Conservation (phyloP, 768 basidiomycete species). For the Hygrocybe coccinea region DNA sequence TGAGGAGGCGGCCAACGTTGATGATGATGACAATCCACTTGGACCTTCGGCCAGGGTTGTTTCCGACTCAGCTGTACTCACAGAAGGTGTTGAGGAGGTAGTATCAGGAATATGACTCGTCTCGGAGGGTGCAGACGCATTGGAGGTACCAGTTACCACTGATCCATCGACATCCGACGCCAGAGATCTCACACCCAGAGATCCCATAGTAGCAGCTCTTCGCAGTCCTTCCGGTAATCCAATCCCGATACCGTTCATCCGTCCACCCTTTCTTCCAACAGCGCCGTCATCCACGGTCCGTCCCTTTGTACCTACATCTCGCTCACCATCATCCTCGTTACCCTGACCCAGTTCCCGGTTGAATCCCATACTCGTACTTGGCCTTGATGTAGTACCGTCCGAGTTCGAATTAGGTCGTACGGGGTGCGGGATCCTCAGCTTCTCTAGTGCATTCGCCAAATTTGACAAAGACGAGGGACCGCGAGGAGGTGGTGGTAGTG, state of each 20-base stretch:
- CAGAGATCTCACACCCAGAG: not conserved
- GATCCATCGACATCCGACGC: not conserved
- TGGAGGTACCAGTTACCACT: not conserved
- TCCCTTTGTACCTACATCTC: constrained; percentile 18
- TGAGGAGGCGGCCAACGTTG: not conserved
- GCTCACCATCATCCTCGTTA: constrained; percentile 7
- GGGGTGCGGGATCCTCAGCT: constrained; percentile 62
- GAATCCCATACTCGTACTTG: constrained; percentile 70
- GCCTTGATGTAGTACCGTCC: constrained; percentile 34
- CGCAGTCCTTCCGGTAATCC: not conserved
- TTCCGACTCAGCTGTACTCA: too few relatives aligned
- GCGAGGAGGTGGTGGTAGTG: constrained; percentile 20
- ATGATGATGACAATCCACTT: not conserved
- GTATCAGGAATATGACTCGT: too few relatives aligned
- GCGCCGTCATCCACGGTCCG: constrained; percentile 13
- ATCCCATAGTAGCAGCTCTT: constrained; percentile 4
- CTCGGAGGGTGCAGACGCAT: not conserved
- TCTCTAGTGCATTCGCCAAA: constrained; percentile 64
- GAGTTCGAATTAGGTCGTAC: constrained; percentile 53
- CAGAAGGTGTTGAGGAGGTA: too few relatives aligned
- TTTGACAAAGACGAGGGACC: constrained; percentile 53
- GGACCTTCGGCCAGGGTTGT: too few relatives aligned
- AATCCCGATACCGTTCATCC: not conserved
- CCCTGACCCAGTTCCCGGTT: constrained; percentile 33
- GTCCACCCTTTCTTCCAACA: not conserved